Conservation (phyloP, 805 yeast genomes). For the Lachancea sp. region DNA sequence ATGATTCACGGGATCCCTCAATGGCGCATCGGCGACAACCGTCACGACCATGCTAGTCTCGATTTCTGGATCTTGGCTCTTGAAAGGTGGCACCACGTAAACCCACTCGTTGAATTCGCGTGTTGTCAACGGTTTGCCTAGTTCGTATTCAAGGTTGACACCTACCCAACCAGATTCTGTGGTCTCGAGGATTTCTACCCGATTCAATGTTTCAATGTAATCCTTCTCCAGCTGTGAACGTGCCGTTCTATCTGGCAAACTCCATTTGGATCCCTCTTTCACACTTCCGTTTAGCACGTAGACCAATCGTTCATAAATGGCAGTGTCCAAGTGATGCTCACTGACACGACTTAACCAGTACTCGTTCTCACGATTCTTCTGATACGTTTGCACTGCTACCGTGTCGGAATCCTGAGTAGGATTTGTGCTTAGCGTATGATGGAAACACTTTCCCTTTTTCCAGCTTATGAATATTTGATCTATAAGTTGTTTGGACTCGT, state of each 20-base stretch:
- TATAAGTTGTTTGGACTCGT: slow-evolving; percentile 24
- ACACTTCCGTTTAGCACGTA: slow-evolving; percentile 29
- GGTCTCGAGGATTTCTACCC: slow-evolving; percentile 18
- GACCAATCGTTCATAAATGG: slow-evolving; percentile 23
- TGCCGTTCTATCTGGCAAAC: slow-evolving; percentile 21
- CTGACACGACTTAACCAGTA: slow-evolving; percentile 34
- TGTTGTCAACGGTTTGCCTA: slow-evolving; percentile 34
- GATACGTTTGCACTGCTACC: slow-evolving; percentile 31
- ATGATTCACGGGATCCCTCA: slow-evolving; percentile 18
- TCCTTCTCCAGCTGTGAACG: slow-evolving; percentile 33
- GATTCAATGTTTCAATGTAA: slow-evolving; percentile 33
- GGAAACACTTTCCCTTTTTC: slow-evolving; percentile 32
- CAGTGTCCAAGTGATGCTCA: slow-evolving; percentile 16
- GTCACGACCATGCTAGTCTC: slow-evolving; percentile 33
- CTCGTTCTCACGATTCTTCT: slow-evolving; percentile 24
- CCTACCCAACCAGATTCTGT: slow-evolving; percentile 27
- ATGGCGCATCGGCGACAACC: slow-evolving; percentile 26
- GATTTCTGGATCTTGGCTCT: slow-evolving; percentile 3
- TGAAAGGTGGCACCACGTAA: slow-evolving; percentile 26
- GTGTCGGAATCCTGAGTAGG: slow-evolving; percentile 20
- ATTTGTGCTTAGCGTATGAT: slow-evolving; percentile 16
- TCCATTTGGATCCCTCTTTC: slow-evolving; percentile 12
- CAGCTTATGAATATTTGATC: slow-evolving; percentile 21
- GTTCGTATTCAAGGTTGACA: slow-evolving; percentile 33
- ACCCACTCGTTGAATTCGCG: slow-evolving; percentile 37